Conservation (phyloP, 176 grass and related monocot species). For the Canna indica region DNA sequence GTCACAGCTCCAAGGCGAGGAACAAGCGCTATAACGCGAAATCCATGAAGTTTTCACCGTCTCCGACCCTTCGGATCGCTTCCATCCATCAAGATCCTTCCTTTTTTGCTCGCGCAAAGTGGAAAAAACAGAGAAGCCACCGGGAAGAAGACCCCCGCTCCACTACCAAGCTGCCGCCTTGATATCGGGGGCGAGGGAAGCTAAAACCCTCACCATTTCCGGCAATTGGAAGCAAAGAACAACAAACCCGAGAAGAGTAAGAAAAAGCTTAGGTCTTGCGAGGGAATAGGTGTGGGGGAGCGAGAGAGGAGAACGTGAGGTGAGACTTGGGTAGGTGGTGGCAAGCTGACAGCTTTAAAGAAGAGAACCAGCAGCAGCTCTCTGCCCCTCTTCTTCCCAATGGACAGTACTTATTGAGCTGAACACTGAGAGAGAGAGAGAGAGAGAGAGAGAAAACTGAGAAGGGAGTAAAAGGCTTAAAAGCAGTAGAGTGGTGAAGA, state of each 20-base stretch:
- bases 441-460: constrained; percentile 11
- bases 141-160: neutral
- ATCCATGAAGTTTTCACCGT: neutral
- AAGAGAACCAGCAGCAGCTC: constrained; percentile 22
- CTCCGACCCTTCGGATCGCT: neutral
- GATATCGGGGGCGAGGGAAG: neutral
- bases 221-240: neutral
- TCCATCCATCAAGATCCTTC: neutral
- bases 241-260: neutral
- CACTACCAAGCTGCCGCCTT: too few species aligned
- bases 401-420: neutral
- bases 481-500: too few species aligned
- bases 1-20: too few species aligned
- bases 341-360: constrained; percentile 81
- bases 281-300: neutral
- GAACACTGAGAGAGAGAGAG: constrained; percentile 11
- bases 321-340: neutral
- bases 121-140: neutral
- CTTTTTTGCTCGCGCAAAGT: neutral
- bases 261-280: neutral
- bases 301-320: constrained; percentile 15
- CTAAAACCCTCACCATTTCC: neutral
- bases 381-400: constrained; percentile 1
- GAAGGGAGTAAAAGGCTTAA: neutral
- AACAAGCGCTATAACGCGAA: neutral